phyloP scores from a whole-genome alignment of 2,329 filamentous ascomycete species.

The Canariomyces notabilis region DNA sequence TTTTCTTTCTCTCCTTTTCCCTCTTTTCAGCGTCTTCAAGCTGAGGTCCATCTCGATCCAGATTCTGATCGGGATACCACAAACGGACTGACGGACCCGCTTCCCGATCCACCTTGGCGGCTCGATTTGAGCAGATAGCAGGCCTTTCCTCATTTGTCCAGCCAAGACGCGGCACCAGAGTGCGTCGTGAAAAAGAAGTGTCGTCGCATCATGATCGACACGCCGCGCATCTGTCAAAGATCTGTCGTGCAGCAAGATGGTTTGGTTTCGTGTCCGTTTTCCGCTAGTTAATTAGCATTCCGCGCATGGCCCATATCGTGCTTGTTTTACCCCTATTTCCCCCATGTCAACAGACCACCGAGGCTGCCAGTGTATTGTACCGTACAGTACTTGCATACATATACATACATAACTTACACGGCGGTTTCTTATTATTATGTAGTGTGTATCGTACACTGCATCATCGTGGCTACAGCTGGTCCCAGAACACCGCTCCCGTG shows the following conservation, averaged over 20 bases:
- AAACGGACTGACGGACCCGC: conserved; percentile 8
- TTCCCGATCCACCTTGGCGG: conserved; percentile 1
- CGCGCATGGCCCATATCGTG: too few relatives aligned
- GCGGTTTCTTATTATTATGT: too few relatives aligned
- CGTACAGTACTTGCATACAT: too few relatives aligned
- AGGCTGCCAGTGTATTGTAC: too few relatives aligned
- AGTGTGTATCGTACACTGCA: not conserved
- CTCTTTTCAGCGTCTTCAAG: conserved; percentile 5
- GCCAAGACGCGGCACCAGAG: conserved; percentile 18
- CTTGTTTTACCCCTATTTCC: not conserved
- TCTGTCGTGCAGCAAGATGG: conserved; percentile 26
- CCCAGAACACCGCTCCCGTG: not conserved
- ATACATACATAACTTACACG: too few relatives aligned
- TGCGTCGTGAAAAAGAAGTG: conserved; percentile 17
- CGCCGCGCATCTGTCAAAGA: conserved; percentile 27
- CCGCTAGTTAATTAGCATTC: too few relatives aligned
- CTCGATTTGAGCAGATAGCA: conserved; percentile 8
- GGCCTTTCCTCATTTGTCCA: conserved; percentile 14
- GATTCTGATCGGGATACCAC: conserved; percentile 9
- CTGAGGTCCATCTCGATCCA: conserved; percentile 1
- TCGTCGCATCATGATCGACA: conserved; percentile 27
- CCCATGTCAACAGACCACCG: too few relatives aligned
- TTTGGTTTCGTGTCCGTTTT: conserved; percentile 4
- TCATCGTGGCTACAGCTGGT: not conserved
- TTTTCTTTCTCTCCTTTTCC: too few relatives aligned